These are phyloP conservation scores for Ceratocystis papillata DNA, from an alignment of 2,329 filamentous ascomycete species.

Conservation along the genomic window DNA sequence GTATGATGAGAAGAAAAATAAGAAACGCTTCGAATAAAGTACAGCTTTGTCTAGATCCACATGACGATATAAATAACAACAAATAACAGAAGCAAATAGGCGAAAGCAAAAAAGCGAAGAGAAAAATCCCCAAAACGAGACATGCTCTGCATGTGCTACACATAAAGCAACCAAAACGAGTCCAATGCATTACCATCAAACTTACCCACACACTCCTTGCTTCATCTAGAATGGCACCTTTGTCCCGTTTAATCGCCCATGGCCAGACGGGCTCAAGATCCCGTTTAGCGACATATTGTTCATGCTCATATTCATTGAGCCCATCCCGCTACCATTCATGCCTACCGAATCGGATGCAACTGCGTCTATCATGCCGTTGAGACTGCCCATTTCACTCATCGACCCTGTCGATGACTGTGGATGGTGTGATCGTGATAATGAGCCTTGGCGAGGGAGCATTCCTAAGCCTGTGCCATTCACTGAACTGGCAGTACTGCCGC, in stretches of 20 bases:
- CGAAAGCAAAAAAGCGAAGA: not conserved
- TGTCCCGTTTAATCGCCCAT: slow-evolving; percentile 33
- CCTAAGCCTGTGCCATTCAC: slow-evolving; percentile 31
- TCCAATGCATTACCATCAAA: slow-evolving; percentile 4
- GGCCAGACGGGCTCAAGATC: slow-evolving; percentile 24
- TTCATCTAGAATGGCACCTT: slow-evolving; percentile 32
- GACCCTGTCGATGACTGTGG: slow-evolving; percentile 24
- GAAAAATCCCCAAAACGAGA: not conserved
- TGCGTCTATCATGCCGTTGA: slow-evolving; percentile 18
- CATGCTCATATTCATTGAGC: slow-evolving; percentile 1
- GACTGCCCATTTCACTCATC: slow-evolving; percentile 19
- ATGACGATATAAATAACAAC: slow-evolving; percentile 1
- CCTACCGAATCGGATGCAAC: slow-evolving; percentile 5
- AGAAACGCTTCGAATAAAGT: slow-evolving; percentile 9
- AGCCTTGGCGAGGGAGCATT: slow-evolving; percentile 42
- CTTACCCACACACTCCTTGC: not conserved
- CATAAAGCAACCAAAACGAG: slow-evolving; percentile 7
- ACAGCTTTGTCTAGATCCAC: slow-evolving; percentile 14
- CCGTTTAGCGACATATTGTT: slow-evolving; percentile 4
- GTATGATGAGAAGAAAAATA: not conserved
- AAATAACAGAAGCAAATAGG: not conserved
- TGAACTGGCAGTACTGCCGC: not conserved
- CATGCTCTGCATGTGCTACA: slow-evolving; percentile 1
- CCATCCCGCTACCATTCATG: slow-evolving; percentile 11
- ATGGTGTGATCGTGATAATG: slow-evolving; percentile 28